Conservation (phyloP, 192 early-diverging fungal genomes). For the Coemansia sp. region DNA sequence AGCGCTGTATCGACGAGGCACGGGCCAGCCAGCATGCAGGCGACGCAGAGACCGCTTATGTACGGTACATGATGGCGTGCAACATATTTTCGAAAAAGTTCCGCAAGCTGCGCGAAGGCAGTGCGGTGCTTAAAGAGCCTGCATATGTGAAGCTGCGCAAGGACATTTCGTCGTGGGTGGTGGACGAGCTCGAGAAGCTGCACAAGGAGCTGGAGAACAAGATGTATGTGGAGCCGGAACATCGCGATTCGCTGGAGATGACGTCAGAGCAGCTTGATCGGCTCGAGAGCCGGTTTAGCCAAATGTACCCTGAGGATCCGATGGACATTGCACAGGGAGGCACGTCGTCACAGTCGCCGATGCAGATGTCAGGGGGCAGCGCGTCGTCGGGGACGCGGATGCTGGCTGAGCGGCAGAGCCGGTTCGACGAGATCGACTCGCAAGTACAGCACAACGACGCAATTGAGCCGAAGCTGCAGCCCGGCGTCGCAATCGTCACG, state of each 20-base stretch:
- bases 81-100: constrained; percentile 59
- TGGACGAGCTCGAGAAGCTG: constrained; percentile 31
- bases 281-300: constrained; percentile 47
- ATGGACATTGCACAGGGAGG: constrained; percentile 5
- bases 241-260: background rate
- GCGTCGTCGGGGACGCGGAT: background rate
- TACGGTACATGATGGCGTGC: constrained; percentile 41
- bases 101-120: constrained; percentile 46
- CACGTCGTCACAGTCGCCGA: constrained; percentile 2
- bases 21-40: constrained; percentile 9
- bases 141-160: constrained; percentile 50
- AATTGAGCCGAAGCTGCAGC: background rate
- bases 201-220: background rate
- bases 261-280: constrained; percentile 49
- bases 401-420: constrained; percentile 24
- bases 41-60: constrained; percentile 43
- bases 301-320: constrained; percentile 34
- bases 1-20: constrained; percentile 36
- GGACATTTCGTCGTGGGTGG: constrained; percentile 27
- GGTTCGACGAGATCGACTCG: constrained; percentile 24
- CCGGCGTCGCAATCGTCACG: constrained; percentile 7
- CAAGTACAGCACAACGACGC: background rate
- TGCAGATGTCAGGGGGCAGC: background rate
- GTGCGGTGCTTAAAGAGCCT: constrained; percentile 37
- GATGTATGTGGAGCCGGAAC: background rate